A percentile compares a stretch with the other conserved stretches of the same genome.
These are phyloP conservation scores for Blastocystis sp. DNA, from an alignment of 352 stramenopile species.

Conservation along the genomic window DNA sequence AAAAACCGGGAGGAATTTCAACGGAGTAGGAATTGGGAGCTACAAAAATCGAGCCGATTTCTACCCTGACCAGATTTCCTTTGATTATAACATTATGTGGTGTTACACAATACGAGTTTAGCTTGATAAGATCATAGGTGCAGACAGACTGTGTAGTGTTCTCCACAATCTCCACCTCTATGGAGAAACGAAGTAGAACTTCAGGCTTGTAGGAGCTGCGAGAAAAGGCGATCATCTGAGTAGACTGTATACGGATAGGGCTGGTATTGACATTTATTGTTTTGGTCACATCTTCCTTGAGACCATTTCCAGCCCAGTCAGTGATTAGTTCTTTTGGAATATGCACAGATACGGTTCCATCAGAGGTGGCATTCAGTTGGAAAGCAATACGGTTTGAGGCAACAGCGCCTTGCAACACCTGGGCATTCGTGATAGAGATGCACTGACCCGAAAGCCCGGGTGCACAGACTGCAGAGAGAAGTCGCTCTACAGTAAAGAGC, in stretches of 20 bases:
- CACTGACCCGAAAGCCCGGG: neutral
- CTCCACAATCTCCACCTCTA: neutral
- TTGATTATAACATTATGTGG: neutral
- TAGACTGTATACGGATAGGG: neutral
- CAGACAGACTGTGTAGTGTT: neutral
- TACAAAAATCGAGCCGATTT: neutral
- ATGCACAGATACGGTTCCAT: neutral
- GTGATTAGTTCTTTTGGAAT: neutral
- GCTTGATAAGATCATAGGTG: neutral
- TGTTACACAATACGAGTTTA: neutral
- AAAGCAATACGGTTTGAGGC: neutral
- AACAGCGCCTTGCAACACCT: neutral
- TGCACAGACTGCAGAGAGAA: conserved; percentile 1
- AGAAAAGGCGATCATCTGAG: neutral
- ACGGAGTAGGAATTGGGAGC: neutral
- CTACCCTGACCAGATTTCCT: neutral
- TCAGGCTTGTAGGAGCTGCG: neutral
- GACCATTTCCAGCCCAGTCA: neutral
- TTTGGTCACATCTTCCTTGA: neutral
- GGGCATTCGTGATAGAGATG: neutral
- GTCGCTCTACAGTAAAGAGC: neutral
- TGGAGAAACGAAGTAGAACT: neutral
- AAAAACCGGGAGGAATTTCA: neutral
- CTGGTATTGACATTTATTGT: neutral
- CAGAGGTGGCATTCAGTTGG: neutral